Evolutionary conservation across 2,329 filamentous ascomycete genomes (phyloP), one percentile per base, ranked within the genome.

Genomic region (Xylariaceae sp.): DNA sequence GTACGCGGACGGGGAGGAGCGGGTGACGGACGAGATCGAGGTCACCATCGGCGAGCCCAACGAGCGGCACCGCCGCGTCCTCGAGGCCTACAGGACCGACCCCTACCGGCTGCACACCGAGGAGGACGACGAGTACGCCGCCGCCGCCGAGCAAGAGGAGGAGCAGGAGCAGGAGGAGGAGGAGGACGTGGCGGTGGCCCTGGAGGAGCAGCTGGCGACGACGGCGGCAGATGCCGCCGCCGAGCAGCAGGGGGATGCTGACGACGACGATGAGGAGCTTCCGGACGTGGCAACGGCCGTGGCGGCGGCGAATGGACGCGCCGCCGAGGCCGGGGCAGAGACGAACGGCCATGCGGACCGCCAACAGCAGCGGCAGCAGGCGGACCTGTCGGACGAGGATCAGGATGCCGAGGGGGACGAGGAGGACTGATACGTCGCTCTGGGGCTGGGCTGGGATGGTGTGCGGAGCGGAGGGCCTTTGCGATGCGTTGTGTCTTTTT

Each of bases 331-430:
- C 7, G 24, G 24, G 24, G 24, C n/a, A n/a, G n/a, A n/a, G n/a
- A n/a, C n/a, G n/a, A n/a, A n/a, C n/a, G n/a, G n/a, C n/a, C n/a
- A n/a, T n/a, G n/a, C n/a, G n/a, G n/a, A n/a, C n/a, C n/a, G n/a
- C n/a, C n/a, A n/a, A n/a, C n/a, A n/a, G n/a, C n/a, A n/a, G n/a
- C n/a, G n/a, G n/a, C n/a, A n/a, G n/a, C n/a, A n/a, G n/a, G n/a
- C n/a, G n/a, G n/a, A n/a, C n/a, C n/a, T n/a, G n/a, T n/a, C 24
- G 27, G 27, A 29, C 8, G 27, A 29, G 14, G 27, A 29, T 9
- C 11, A 11, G 14, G 27, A 29, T 15, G 27, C 27, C 9, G 27
- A 29, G 11, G 27, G 27, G 6, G 27, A 29, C 5, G 27, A 29
- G 13, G 25, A 28, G 10, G 25, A 28, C 21, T 23, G 21, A 23